phyloP scores from a whole-genome alignment of 768 basidiomycete genomes.

The Russula olivacea region DNA sequence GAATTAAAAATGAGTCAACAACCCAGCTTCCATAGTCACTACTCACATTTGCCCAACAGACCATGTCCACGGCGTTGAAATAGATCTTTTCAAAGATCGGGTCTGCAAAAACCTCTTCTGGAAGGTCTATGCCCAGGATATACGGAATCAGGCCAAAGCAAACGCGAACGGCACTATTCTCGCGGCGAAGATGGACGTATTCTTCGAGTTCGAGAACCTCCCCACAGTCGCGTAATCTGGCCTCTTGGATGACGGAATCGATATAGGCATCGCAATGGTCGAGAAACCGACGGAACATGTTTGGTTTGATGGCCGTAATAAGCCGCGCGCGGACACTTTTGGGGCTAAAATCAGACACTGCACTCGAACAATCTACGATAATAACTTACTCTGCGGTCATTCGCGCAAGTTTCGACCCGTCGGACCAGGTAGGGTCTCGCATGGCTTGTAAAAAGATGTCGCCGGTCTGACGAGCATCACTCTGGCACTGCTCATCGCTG shows the following conservation, averaged over 20 bases:
- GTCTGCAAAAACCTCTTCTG: slow-evolving; percentile 55
- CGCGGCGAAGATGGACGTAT: slow-evolving; percentile 55
- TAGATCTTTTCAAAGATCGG: slow-evolving; percentile 48
- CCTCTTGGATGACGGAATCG: slow-evolving; percentile 52
- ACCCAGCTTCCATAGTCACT: neutral
- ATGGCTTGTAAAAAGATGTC: slow-evolving; percentile 49
- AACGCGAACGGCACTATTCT: slow-evolving; percentile 61
- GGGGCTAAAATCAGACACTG: slow-evolving; percentile 1
- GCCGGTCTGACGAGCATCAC: slow-evolving; percentile 49
- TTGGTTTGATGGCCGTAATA: slow-evolving; percentile 39
- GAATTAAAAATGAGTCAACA: neutral
- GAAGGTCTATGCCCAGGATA: slow-evolving; percentile 54
- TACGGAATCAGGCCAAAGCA: slow-evolving; percentile 62
- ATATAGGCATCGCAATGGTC: slow-evolving; percentile 52
- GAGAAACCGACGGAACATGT: slow-evolving; percentile 45
- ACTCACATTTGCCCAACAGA: slow-evolving; percentile 67
- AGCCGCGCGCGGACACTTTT: slow-evolving; percentile 51
- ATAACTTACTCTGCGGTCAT: slow-evolving; percentile 55
- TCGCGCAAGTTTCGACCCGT: slow-evolving; percentile 49
- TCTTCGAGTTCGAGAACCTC: slow-evolving; percentile 49
- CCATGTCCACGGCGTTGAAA: slow-evolving; percentile 56
- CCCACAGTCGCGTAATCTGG: slow-evolving; percentile 52
- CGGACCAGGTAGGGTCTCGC: slow-evolving; percentile 46
- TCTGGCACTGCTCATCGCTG: slow-evolving; percentile 57
- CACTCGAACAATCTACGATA: slow-evolving; percentile 1